A percentile compares a stretch with the other conserved stretches of the same genome.
These are phyloP conservation scores for Grosmannia clavigera DNA, from an alignment of 2,329 filamentous ascomycete species.

Conservation along the genomic window DNA sequence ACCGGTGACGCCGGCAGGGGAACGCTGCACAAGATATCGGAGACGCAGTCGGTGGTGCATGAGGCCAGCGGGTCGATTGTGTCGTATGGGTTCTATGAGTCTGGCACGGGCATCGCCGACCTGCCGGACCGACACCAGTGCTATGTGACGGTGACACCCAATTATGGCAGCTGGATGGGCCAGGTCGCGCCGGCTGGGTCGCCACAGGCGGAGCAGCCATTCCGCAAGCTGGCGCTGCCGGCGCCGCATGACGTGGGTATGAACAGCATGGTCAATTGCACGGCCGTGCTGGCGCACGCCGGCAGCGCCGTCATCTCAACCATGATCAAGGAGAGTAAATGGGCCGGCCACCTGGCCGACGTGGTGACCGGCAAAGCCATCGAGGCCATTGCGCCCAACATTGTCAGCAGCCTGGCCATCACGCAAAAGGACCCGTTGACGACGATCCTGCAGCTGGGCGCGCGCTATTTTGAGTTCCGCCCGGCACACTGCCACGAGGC, in stretches of 20 bases:
- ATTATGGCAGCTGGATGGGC: conserved; percentile 31
- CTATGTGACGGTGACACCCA: conserved; percentile 31
- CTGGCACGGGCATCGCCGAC: conserved; percentile 28
- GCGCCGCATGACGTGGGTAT: conserved; percentile 36
- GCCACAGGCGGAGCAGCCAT: conserved; percentile 25
- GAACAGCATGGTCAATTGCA: conserved; percentile 33
- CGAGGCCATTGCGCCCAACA: conserved; percentile 22
- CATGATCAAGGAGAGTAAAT: conserved; percentile 15
- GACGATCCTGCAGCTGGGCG: conserved; percentile 31
- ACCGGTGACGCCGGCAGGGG: conserved; percentile 29
- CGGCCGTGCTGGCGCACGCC: conserved; percentile 25
- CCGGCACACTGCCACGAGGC: conserved; percentile 32
- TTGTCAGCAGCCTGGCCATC: conserved; percentile 34
- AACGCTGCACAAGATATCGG: conserved; percentile 22
- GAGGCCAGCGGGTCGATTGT: conserved; percentile 25
- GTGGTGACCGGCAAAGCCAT: conserved; percentile 16
- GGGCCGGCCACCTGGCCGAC: conserved; percentile 16
- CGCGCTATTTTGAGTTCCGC: conserved; percentile 39
- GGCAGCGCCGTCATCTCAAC: conserved; percentile 18
- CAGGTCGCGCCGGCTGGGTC: conserved; percentile 26
- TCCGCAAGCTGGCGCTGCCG: conserved; percentile 30
- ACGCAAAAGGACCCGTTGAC: conserved; percentile 36
- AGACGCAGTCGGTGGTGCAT: conserved; percentile 19
- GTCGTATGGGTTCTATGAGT: conserved; percentile 35
- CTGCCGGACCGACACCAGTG: conserved; percentile 31